Percentiles rank a stretch among this genome's conserved stretches.
Conservation (phyloP, 2,329 filamentous ascomycete species). For the Neophaeococcomyces aloes region DNA sequence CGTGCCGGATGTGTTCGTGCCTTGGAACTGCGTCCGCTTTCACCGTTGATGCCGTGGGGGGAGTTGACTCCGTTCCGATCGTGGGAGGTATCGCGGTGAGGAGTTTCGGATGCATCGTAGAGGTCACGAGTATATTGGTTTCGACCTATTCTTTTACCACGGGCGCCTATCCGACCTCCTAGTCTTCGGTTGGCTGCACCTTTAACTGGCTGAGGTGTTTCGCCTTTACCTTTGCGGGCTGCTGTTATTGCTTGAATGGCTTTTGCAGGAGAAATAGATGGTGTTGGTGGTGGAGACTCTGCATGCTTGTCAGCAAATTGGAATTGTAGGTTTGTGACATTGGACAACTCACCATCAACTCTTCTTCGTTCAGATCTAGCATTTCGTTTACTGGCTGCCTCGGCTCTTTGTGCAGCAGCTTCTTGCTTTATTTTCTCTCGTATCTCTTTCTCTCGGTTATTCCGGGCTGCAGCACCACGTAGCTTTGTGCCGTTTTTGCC, state of each 20-base stretch:
- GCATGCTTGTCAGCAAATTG: conserved; percentile 5
- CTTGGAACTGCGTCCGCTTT: conserved; percentile 51
- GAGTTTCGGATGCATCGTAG: conserved; percentile 37
- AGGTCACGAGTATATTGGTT: conserved; percentile 80
- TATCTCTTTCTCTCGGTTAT: conserved; percentile 39
- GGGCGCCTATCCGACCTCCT: conserved; percentile 52
- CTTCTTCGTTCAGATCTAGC: conserved; percentile 70
- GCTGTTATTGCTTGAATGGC: conserved; percentile 28
- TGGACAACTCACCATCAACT: conserved; percentile 55
- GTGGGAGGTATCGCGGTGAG: conserved; percentile 22
- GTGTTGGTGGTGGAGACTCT: conserved; percentile 65
- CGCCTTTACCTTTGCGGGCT: conserved; percentile 35
- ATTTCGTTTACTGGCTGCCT: conserved; percentile 70
- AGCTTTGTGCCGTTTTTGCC: conserved; percentile 45
- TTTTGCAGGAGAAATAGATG: conserved; percentile 44
- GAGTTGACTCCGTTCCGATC: conserved; percentile 21
- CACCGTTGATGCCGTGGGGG: conserved; percentile 45
- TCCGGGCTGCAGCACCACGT: conserved; percentile 46
- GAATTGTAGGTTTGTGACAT: no score
- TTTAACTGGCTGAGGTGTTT: conserved; percentile 30
- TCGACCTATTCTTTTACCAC: conserved; percentile 57
- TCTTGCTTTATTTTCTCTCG: conserved; percentile 53
- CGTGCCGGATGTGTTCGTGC: conserved; percentile 44
- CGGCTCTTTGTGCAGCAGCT: conserved; percentile 56
- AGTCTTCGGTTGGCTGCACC: conserved; percentile 51